Evolutionary conservation across 495 filamentous ascomycete species (phyloP).

Genomic region (Hypomontagnella submonticulosa): DNA sequence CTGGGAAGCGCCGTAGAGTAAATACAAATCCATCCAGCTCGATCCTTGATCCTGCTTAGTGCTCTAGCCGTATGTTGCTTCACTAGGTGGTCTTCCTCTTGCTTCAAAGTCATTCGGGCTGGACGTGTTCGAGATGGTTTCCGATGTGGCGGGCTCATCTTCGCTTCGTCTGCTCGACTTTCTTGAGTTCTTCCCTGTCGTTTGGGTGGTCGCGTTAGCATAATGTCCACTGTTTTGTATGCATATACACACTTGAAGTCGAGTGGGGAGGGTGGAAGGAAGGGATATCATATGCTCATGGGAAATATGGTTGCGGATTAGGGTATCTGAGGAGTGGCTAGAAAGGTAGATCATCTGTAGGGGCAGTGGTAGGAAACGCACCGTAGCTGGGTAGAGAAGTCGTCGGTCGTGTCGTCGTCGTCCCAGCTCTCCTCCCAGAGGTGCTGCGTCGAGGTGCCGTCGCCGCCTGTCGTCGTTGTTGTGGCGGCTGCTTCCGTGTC

Average conservation of each 20-base stretch:
- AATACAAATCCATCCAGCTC: no score
- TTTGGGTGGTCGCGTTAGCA: no score
- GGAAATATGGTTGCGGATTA: no score
- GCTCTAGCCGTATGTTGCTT: no score
- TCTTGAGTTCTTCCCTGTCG: slow-evolving; percentile 92
- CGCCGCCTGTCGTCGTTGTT: slow-evolving; percentile 45
- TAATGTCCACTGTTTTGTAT: no score
- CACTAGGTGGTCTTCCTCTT: no score
- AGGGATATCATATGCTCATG: no score
- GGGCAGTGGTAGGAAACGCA: slow-evolving; percentile 64
- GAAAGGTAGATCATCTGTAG: no score
- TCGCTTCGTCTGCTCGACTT: slow-evolving; percentile 79
- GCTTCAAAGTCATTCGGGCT: background rate
- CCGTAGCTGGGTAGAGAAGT: slow-evolving; percentile 96
- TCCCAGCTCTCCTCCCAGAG: slow-evolving; percentile 99
- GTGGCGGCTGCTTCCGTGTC: slow-evolving; percentile 77
- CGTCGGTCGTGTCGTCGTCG: slow-evolving; percentile 96
- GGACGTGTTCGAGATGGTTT: background rate
- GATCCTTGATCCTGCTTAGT: no score
- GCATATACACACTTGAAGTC: no score
- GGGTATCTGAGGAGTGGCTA: no score
- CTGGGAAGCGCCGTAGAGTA: no score
- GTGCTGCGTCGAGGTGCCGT: slow-evolving; percentile 70
- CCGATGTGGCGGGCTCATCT: slow-evolving; percentile 47
- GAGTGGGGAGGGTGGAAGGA: slow-evolving; percentile 4